Conservation (phyloP, 257 asterid genomes). For the Petunia secreta region DNA sequence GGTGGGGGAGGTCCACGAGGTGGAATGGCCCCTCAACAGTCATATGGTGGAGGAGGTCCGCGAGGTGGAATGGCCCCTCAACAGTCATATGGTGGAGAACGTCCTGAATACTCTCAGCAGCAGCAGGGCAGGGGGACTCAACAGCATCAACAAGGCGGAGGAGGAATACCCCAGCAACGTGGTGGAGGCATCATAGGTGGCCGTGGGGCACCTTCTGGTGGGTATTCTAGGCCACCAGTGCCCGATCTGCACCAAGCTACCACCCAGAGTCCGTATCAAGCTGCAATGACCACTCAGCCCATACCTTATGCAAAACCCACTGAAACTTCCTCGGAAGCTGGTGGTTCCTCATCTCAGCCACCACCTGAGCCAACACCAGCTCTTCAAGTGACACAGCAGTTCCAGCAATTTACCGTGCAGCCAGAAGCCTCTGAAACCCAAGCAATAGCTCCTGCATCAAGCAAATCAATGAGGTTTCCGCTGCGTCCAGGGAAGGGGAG, state of each 20-base stretch:
- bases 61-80: constrained; percentile 53
- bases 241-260: constrained; percentile 99
- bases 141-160: constrained; percentile 60
- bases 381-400: constrained; percentile 41
- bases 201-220: constrained; percentile 66
- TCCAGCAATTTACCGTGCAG: constrained; percentile 54
- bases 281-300: constrained; percentile 50
- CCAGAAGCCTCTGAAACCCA: constrained; percentile 52
- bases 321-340: constrained; percentile 50
- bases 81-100: constrained; percentile 39
- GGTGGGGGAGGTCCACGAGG: constrained; percentile 49
- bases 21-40: constrained; percentile 45
- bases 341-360: constrained; percentile 58
- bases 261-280: constrained; percentile 55
- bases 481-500: constrained; percentile 89
- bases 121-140: constrained; percentile 54
- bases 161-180: constrained; percentile 55
- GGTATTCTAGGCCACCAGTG: constrained; percentile 68
- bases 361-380: constrained; percentile 48
- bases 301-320: constrained; percentile 44
- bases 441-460: constrained; percentile 69
- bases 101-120: constrained; percentile 31
- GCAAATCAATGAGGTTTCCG: constrained; percentile 87
- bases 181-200: constrained; percentile 55
- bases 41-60: constrained; percentile 39